Evolutionary conservation across 2,329 filamentous ascomycete genomes (phyloP), one percentile per base, ranked within the genome.

Genomic region (Fusarium torreyae): DNA sequence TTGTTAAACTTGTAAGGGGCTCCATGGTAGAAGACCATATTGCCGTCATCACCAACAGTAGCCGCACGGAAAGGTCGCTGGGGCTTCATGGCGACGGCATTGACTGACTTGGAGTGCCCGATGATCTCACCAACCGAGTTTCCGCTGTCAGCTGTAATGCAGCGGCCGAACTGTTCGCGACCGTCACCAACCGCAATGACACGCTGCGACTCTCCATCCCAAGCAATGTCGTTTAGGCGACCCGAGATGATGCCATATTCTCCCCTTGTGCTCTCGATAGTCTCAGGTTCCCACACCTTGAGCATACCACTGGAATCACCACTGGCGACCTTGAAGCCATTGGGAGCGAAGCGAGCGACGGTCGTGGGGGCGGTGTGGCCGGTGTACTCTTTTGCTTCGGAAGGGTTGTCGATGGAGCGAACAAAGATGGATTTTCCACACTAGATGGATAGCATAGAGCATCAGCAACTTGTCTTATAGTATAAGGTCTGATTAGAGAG

Each of bases 351-450:
- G 57, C 94, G 92, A 45, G 96, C 96, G 67, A 98, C 93, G 5
- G 94, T 97, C 2, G 96, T 97, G 67, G 91, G 87, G 45, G 92
- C 87, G 46, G 93, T 97, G 83, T 99, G 96, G 74, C 92, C 91
- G 15, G 91, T 97, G 82, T 98, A 99, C 81, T 99, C 94, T 77
- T 92, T 94, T 80, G 91, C 91, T 68, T 91, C 81, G 70, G 93
- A 87, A 53, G 95, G 95, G 78, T 96, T 85, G 83, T 99, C 95
- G 83, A 99, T 97, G 68, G 91, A 94, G 74, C 96, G 94, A 48
- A 99, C 86, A 82, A 98, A 98, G 81, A 99, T 91, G 66, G 95
- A 98, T 85, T 98, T 98, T 77, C 94, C 94, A 54, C 94, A 95
- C 94, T 97, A 73, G 14, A 51, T 57, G 46, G 42, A 53, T 36